phyloP scores from a whole-genome alignment of 306 rosid species.

The Cucurbita maxima region DNA sequence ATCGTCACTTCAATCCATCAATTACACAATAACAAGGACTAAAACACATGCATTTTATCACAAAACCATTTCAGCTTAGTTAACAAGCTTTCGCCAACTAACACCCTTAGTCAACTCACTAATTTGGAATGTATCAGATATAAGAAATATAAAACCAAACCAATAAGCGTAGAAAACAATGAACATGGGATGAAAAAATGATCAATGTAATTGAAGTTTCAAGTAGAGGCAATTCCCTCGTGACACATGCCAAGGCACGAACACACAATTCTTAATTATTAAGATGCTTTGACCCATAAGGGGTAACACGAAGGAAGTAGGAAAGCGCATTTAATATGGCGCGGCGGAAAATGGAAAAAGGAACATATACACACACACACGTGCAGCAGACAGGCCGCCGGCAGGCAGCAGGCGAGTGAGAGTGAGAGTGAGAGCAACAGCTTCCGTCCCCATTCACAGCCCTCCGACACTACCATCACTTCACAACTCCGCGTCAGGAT shows the following conservation, averaged over 20 bases:
- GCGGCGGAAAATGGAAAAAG: not conserved
- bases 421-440: not conserved
- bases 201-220: no score
- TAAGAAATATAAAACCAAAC: not conserved
- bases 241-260: no score
- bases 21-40: not conserved
- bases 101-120: not conserved
- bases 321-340: not conserved
- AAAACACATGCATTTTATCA: not conserved
- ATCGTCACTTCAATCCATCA: not conserved
- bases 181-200: no score
- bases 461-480: no score
- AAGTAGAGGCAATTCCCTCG: no score
- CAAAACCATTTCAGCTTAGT: conserved; percentile 1
- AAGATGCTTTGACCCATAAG: no score
- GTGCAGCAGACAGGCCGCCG: not conserved
- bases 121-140: not conserved
- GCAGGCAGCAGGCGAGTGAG: not conserved
- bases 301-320: no score
- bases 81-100: conserved; percentile 1
- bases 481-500: no score
- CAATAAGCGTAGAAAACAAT: no score
- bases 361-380: not conserved
- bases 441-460: no score
- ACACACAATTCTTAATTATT: no score